phyloP scores from a whole-genome alignment of 345 rosid genomes.

The Moricandia moricandioides region DNA sequence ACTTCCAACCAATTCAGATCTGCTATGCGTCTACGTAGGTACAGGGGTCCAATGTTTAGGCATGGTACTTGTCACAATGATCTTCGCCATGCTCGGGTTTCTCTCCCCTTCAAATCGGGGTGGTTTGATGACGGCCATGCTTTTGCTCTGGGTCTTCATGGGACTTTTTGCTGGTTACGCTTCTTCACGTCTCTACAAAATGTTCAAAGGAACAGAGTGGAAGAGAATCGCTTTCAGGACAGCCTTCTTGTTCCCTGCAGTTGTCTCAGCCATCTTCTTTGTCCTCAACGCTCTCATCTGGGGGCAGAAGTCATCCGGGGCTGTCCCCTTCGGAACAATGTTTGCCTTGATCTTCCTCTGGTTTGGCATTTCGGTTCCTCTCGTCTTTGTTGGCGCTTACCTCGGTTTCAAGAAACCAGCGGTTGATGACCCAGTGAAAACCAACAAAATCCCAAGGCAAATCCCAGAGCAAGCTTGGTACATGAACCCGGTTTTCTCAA shows the following conservation, averaged over 20 bases:
- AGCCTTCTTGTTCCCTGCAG: constrained; percentile 69
- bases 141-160: too few relatives aligned
- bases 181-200: too few relatives aligned
- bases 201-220: too few relatives aligned
- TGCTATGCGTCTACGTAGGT: constrained; percentile 72
- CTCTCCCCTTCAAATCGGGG: constrained; percentile 86
- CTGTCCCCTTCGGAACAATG: constrained; percentile 87
- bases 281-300: constrained; percentile 70
- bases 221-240: constrained; percentile 32
- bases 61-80: constrained; percentile 73
- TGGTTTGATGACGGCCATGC: constrained; percentile 89
- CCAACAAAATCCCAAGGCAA: constrained; percentile 77
- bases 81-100: constrained; percentile 76
- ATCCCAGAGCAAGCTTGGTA: constrained; percentile 92
- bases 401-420: constrained; percentile 78
- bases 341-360: constrained; percentile 68
- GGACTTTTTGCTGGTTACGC: too few relatives aligned
- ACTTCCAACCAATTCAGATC: constrained; percentile 63
- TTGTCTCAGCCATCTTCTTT: constrained; percentile 60
- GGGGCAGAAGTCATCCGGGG: constrained; percentile 86
- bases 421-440: constrained; percentile 72
- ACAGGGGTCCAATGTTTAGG: constrained; percentile 80
- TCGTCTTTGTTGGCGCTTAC: constrained; percentile 66
- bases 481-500: constrained; percentile 79
- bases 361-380: constrained; percentile 80